These are phyloP conservation scores for Phytopythium montanum DNA, from an alignment of 352 stramenopile species.

Conservation along the genomic window DNA sequence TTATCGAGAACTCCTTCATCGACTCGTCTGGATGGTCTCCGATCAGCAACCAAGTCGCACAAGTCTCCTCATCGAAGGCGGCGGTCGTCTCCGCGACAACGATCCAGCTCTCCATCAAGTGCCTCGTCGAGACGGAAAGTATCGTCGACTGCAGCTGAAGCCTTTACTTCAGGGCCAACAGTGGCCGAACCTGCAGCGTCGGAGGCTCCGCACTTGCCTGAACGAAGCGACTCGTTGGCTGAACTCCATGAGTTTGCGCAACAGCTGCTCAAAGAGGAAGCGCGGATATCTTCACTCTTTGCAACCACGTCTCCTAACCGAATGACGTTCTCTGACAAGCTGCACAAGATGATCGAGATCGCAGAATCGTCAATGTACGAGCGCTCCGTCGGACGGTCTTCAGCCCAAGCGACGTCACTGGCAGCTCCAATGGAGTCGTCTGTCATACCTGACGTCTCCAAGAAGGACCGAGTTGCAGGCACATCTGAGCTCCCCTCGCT, in stretches of 20 bases:
- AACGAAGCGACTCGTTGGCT: conserved; percentile 27
- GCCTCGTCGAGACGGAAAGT: not conserved
- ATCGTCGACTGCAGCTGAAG: not conserved
- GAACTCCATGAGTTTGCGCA: conserved; percentile 61
- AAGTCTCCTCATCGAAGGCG: conserved; percentile 9
- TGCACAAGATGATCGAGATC: conserved; percentile 83
- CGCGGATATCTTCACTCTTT: conserved; percentile 47
- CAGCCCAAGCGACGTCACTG: not conserved
- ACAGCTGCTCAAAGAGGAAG: conserved; percentile 54
- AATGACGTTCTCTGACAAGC: conserved; percentile 71
- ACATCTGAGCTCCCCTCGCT: not conserved
- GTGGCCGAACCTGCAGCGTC: not conserved
- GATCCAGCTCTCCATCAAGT: conserved; percentile 8
- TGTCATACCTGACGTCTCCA: not conserved
- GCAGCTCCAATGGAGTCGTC: not conserved
- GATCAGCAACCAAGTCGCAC: not conserved
- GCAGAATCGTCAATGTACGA: conserved; percentile 68
- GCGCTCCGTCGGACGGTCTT: conserved; percentile 9
- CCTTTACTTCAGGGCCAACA: not conserved
- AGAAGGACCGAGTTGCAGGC: not conserved
- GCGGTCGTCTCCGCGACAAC: conserved; percentile 7
- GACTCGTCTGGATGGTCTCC: not conserved
- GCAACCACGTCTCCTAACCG: conserved; percentile 36
- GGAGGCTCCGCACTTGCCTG: not conserved
- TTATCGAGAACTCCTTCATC: not conserved